Evolutionary conservation across 495 filamentous ascomycete genomes (phyloP), one percentile per base, ranked within the genome.

Genomic region (Aspergillus avenaceus): DNA sequence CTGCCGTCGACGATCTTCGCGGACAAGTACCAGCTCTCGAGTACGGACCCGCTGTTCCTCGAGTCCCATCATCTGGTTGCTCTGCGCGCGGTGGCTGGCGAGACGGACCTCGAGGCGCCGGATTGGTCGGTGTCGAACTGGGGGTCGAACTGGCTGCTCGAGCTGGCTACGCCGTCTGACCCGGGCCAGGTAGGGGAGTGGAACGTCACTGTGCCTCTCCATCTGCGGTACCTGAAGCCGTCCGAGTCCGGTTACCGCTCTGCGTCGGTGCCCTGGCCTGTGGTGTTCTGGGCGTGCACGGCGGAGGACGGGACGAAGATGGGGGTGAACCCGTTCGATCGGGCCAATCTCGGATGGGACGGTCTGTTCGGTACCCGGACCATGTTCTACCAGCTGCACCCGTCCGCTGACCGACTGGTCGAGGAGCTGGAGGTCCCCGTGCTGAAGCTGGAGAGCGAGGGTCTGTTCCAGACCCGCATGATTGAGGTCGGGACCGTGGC

Each of bases 51-150:
- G 6, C 74, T 91, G 29, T 86, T 90, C 69, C 76, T 91, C 27
- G 52, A 78, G 16, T 88, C 87, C 2, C 88, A 95, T 42, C 86
- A 91, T 58, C 71, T 98, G 38, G 75, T 73, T 21, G 67, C 77
- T 0, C 65, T 97, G 32, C 82, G 79, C 32, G 81, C 82, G 45
- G 76, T 88, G 38, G 80, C 83, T 29, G 84, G 89, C 32, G 89
- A 89, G 36, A 89, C 90, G 3, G 93, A 97, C 55, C 90, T 98
- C 41, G 93, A 98, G 68, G 90, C 90, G 0, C 93, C 93, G 8
- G 84, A 85, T 54, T 98, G 93, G 76, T 81, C 82, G 9, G 73
- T 88, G 36, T 62, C 75, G 21, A 61, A 75, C 48, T 97, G 93
- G 95, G 93, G 93, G 16, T 89, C 84, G 11, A 81, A 78, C 9